Percentiles rank a stretch among this genome's conserved stretches.
phyloP scores from a whole-genome alignment of 176 grass and related monocot species.

The Ananas comosus region DNA sequence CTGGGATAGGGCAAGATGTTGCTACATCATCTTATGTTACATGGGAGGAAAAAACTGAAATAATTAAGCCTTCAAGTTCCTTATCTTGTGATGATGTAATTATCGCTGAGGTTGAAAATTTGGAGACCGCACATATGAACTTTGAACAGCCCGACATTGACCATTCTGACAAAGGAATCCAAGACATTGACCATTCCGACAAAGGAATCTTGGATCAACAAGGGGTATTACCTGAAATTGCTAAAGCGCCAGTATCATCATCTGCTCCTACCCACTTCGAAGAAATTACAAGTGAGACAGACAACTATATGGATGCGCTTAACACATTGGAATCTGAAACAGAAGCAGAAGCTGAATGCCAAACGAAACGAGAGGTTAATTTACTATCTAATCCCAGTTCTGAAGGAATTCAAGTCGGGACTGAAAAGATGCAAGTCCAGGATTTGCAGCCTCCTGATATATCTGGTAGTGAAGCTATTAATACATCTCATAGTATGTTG shows the following conservation, averaged over 20 bases:
- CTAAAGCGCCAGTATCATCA: conserved; percentile 30
- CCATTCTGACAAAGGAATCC: conserved; percentile 17
- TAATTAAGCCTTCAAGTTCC: conserved; percentile 51
- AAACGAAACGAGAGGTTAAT: conserved; percentile 44
- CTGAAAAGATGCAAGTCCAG: conserved; percentile 20
- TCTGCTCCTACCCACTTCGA: conserved; percentile 42
- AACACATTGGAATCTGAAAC: conserved; percentile 88
- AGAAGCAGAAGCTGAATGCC: conserved; percentile 60
- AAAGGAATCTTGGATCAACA: conserved; percentile 30
- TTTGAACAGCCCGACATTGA: conserved; percentile 23
- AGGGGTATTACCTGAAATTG: conserved; percentile 39
- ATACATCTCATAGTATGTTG: conserved; percentile 18
- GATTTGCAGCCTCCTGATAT: conserved; percentile 31
- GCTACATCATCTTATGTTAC: conserved; percentile 43
- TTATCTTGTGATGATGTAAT: conserved; percentile 57
- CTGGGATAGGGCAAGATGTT: conserved; percentile 18
- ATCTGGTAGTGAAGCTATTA: conserved; percentile 16
- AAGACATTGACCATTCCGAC: conserved; percentile 17
- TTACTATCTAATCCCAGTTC: conserved; percentile 23
- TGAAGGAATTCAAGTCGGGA: conserved; percentile 19
- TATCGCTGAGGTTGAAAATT: conserved; percentile 47
- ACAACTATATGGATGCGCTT: conserved; percentile 90
- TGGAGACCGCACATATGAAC: conserved; percentile 18
- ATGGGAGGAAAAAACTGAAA: conserved; percentile 77
- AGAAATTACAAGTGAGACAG: conserved; percentile 61